Base-by-base conservation (phyloP, 2,329 filamentous ascomycete genomes). In the Gaeumannomyces tritici region DNA sequence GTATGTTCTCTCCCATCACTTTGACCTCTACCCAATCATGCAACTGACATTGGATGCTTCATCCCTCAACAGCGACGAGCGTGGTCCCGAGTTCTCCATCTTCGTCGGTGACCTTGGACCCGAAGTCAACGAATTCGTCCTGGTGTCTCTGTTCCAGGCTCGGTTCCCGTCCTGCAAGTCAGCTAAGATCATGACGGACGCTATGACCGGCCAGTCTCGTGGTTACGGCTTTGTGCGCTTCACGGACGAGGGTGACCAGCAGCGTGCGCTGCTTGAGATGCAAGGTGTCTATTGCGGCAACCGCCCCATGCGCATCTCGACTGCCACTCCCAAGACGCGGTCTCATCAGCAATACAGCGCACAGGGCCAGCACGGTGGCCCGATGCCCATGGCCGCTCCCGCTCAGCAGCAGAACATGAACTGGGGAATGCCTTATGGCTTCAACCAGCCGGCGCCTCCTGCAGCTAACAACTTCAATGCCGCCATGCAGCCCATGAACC, bases 131-230 rank as follows among this genome's bases (percentile, higher is more conserved):
- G 95, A 99, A 80, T 98, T 96, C 72, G 93, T 98, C 63, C 83
- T 99, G 64, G 93, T 98, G 62, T 96, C 93, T 29, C 88, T 99
- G 60, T 99, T 99, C 85, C 93, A 98, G 79, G 89, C 88, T 72
- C 91, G 93, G 65, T 99, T 96, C 82, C 89, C 90, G 0, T 96
- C 92, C 11, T 98, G 93, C 90, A 98, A 98, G 82, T 96, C 92
- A 51, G 95, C 95, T 72, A 99, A 99, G 84, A 99, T 99, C 78
- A 99, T 99, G 95, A 96, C 93, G 65, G 95, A 99, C 72, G 93
- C 95, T 65, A 95, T 98, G 78, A 96, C 90, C 66, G 95, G 95
- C 70, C 93, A 98, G 85, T 97, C 93, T 66, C 92, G 95, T 66
- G 95, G 95, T 63, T 99, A 99, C 72, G 95, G 95, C 58, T 99